Evolutionary conservation across 768 basidiomycete genomes (phyloP), one percentile per base, ranked within the genome.

Genomic region (Mycena floridula): DNA sequence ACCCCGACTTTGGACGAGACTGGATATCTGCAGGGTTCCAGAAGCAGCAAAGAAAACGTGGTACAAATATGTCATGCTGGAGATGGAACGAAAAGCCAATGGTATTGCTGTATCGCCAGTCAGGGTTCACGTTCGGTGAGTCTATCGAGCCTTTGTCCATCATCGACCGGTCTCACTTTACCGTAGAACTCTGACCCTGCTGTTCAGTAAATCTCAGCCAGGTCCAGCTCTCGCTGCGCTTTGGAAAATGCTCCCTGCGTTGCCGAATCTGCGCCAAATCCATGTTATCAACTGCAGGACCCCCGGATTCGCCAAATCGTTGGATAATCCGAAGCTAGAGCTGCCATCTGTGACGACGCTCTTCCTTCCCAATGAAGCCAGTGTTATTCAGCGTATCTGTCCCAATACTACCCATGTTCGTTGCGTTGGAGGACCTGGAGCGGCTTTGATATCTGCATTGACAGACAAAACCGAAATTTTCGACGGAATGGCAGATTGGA

Each of bases 401-500:
- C 50, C 50, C n/a, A 47, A 50, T 38, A 45, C 46, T 11, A 44
- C 42, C 16, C 50, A 50, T 21, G 23, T 50, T 18, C 37, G 45
- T 23, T 47, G 50, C 20, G 38, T 37, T 11, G 46, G 46, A 12
- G 50, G 50, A 18, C 12, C 8, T 11, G 50, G 50, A 8, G 24
- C 39, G 5, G 11, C 47, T 3, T 25, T 48, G 27, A n/a, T 48
- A 7, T 44, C 46, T 16, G 43, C 25, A 15, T 25, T 51, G 46
- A 45, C 45, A 18, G 3, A 23, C n/a, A 51, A 45, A 18, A 42
- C 39, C 25, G 42, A 50, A 25, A 26, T 40, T 16, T 40, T 44
- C 13, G 50, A 47, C 24, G 50, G 50, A 7, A 27, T 45, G 46
- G 35, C 39, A 2, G 50, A 51, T 25, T 51, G 50, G 50, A 48